Conservation (phyloP, 371 early-diverging fungal genomes). For the Gilbertella persicaria region DNA sequence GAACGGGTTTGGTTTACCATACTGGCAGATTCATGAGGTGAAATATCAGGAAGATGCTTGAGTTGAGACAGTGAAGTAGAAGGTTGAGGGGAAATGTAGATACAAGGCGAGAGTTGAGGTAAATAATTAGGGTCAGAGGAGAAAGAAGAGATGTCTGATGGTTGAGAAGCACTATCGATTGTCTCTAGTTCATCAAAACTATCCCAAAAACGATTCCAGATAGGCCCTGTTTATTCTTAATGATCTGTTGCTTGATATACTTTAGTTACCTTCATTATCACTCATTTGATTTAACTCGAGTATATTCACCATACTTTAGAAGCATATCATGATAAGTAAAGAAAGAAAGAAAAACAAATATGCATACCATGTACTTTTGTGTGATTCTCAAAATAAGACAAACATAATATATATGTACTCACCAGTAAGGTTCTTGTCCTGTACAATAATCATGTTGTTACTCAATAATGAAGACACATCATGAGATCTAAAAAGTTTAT, state of each 20-base stretch:
- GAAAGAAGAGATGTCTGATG: conserved; percentile 30
- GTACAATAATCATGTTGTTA: no score
- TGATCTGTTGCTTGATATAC: background rate
- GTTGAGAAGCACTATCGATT: conserved; percentile 42
- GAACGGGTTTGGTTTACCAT: conserved; percentile 39
- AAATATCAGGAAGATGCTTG: conserved; percentile 45
- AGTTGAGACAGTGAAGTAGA: conserved; percentile 46
- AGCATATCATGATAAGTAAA: no score
- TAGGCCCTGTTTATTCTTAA: conserved; percentile 44
- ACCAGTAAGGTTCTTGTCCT: no score
- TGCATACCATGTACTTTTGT: no score
- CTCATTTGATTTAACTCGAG: conserved; percentile 78
- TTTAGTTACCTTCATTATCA: conserved; percentile 1
- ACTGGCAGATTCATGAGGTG: conserved; percentile 48
- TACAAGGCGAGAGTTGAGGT: conserved; percentile 11
- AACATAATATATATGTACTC: no score
- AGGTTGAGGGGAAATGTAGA: conserved; percentile 37
- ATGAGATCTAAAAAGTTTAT: no score
- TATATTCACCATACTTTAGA: conserved; percentile 94
- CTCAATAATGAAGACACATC: no score
- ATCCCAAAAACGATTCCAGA: conserved; percentile 53
- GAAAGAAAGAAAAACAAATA: no score
- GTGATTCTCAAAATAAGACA: no score
- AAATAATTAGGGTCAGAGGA: conserved; percentile 23
- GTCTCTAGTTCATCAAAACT: conserved; percentile 50